Evolutionary conservation across 805 yeast species (phyloP).

Genomic region (Myxozyma lipomycoides): DNA sequence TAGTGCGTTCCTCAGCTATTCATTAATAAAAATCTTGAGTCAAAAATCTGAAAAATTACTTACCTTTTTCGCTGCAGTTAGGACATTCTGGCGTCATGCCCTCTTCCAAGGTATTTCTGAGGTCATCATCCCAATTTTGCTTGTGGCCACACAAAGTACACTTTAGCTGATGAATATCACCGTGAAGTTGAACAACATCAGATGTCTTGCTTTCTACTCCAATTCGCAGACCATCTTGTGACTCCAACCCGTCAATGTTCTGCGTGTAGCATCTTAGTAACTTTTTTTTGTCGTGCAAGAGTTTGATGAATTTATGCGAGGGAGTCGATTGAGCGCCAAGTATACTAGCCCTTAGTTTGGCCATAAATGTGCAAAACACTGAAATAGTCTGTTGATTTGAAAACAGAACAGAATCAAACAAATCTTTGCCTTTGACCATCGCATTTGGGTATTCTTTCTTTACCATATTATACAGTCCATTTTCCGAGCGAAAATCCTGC

Average conservation of each 20-base stretch:
- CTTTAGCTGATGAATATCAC: constrained; percentile 69
- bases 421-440: constrained; percentile 78
- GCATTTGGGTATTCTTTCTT: constrained; percentile 57
- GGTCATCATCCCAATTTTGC: constrained; percentile 59
- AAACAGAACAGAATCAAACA: constrained; percentile 83
- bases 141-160: constrained; percentile 67
- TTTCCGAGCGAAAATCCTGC: constrained; percentile 71
- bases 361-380: constrained; percentile 88
- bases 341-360: constrained; percentile 63
- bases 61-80: constrained; percentile 50
- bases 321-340: constrained; percentile 70
- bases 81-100: constrained; percentile 80
- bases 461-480: constrained; percentile 76
- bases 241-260: constrained; percentile 86
- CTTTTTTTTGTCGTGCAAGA: constrained; percentile 57
- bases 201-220: constrained; percentile 55
- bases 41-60: not conserved
- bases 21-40: not conserved
- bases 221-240: constrained; percentile 55
- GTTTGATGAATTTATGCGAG: constrained; percentile 72
- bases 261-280: constrained; percentile 88
- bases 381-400: constrained; percentile 60
- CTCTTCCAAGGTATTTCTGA: constrained; percentile 45
- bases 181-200: constrained; percentile 87
- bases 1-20: constrained; percentile 50